Evolutionary conservation across 2,329 filamentous ascomycete genomes (phyloP), one percentile per base, ranked within the genome.

Genomic region (Magnaporthales sp.): DNA sequence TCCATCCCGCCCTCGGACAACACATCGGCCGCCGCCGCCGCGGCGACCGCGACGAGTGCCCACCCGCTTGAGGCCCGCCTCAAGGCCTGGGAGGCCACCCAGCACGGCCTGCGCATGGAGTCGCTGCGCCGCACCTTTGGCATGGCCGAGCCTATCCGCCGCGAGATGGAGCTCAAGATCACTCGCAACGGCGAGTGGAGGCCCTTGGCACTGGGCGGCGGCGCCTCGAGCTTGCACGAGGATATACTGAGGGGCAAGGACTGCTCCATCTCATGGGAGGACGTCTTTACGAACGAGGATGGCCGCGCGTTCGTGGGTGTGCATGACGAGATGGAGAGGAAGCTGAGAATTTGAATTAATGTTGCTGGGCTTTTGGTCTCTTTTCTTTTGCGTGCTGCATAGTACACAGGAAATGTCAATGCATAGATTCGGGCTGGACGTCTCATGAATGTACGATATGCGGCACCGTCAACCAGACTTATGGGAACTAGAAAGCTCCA

Each of bases 131-230:
- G 92, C 71, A 89, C 92, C 62, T 98, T 93, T 78, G 95, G 95
- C 70, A 89, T 97, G 73, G 92, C 91, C 29, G 95, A 98, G 85
- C 95, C 95, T 3, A 88, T 98, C 73, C 88, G 93, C 67, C 88
- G 94, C 66, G 91, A 90, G 69, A 97, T 99, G 95, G 95, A 99
- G 83, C 84, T 97, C 77, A 91, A 92, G 86, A 94, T 96, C 75
- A 89, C 91, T 22, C 82, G 87, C 69, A 88, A 90, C 68, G 90
- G 92, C 70, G 88, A 91, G 78, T 96, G 93, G 90, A 85, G 88
- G 73, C 92, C 92, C 63, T 80, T 86, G 72, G 88, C 86, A 62
- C 81, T 96, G 67, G 84, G 87, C 61, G 80, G 75, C 71, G 78
- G 70, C 72, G 70, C 81, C 63, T 84, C 86, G 11, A 87, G 88